Percentiles rank a stretch among this genome's conserved stretches.
Evolutionary conservation across 1,284 basidiomycete species (phyloP).

Genomic region (Leccinum griseonigrum): DNA sequence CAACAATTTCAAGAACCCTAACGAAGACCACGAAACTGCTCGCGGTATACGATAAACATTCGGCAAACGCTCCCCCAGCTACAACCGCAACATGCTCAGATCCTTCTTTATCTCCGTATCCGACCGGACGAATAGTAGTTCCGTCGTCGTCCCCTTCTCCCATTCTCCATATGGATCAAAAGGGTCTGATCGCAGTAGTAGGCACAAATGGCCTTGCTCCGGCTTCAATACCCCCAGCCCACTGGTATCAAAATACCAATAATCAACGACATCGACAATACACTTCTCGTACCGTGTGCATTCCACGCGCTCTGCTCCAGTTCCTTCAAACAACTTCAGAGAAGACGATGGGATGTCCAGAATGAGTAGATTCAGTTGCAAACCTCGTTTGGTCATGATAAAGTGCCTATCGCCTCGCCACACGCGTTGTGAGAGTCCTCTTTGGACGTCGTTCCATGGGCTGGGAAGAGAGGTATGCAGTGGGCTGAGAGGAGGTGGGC

Average conservation of each 20-base stretch:
- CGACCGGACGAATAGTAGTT: constrained; percentile 26
- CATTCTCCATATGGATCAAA: constrained; percentile 29
- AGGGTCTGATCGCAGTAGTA: constrained; percentile 29
- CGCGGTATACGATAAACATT: neutral
- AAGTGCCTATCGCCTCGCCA: constrained; percentile 31
- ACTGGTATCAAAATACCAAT: constrained; percentile 33
- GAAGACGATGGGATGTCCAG: constrained; percentile 22
- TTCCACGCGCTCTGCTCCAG: constrained; percentile 9
- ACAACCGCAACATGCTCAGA: constrained; percentile 27
- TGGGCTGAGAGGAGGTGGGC: neutral
- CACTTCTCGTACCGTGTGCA: constrained; percentile 20
- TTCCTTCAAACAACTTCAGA: constrained; percentile 20
- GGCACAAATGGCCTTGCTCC: constrained; percentile 29
- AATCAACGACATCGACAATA: constrained; percentile 31
- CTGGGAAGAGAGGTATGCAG: neutral
- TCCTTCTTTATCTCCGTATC: constrained; percentile 19
- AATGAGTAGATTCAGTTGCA: constrained; percentile 28
- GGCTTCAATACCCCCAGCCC: constrained; percentile 24
- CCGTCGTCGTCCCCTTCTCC: constrained; percentile 28
- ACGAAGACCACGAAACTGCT: neutral
- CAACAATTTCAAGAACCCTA: too few relatives aligned
- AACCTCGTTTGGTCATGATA: constrained; percentile 32
- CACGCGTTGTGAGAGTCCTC: neutral
- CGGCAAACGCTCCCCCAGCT: neutral
- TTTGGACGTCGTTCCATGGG: neutral